Base-by-base conservation (phyloP, 805 yeast genomes). In the Wickerhamomyces strasburgensis region DNA sequence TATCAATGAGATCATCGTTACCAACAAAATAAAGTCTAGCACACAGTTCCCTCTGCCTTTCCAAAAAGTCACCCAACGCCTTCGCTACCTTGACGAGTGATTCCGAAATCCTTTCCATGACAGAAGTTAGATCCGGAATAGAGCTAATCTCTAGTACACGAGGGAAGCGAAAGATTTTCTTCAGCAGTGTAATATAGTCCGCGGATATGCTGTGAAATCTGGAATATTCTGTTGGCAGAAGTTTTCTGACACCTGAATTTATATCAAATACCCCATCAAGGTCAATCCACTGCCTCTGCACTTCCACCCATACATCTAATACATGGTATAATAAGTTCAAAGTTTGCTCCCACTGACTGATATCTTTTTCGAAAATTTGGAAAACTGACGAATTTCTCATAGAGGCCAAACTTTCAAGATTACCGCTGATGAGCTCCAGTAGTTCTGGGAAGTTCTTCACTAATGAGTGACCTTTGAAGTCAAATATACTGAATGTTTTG, bases 1-100 rank as follows among this genome's bases (percentile, higher is more conserved):
- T 72, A 43, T 86, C 95, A 24, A 90, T 62, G 21, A 90, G 60
- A 54, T 90, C 96, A 42, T 88, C 96, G 54, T 90, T 90, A 5
- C 97, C 96, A 19, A 90, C 62, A 53, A 90, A 89, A 51, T 81
- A 88, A 38, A 88, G 80, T 32, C 97, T 68, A 1, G 96, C 89
- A 49, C 83, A 90, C 1, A 68, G 41, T 29, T 73, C 80, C 44
- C 98, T 64, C 54, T 89, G 95, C 27, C 72, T 73, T 48, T 89
- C 97, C 23, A 90, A 63, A 54, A 79, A 90, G 7, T 85, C 90
- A 10, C 78, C 68, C 11, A 90, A 64, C 0, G 96, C 80, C 36
- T 70, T 73, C 31, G 79, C 70, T 2, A 86, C 72, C 44, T 69
- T 75, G 5, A 46, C 49, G 21, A 89, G 62, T n/a, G 80, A 68